Evolutionary conservation across 2,329 filamentous ascomycete species (phyloP).

Genomic region (Nemania sp.): DNA sequence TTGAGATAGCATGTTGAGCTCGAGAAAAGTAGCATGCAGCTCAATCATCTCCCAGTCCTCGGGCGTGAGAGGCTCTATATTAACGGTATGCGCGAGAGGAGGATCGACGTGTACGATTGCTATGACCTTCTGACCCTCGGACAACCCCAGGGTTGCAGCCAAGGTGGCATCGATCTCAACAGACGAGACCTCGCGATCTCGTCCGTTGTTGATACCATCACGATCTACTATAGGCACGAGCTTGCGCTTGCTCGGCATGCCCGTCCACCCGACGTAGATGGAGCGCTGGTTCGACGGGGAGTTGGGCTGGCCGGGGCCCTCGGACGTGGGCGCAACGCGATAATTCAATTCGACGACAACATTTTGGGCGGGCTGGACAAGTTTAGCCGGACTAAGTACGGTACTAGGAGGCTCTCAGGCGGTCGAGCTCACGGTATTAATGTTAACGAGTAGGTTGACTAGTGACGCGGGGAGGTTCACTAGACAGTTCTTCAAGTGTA

Average conservation of each 20-base stretch:
- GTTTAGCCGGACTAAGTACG: constrained; percentile 9
- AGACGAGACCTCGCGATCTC: constrained; percentile 75
- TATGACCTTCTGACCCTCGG: constrained; percentile 79
- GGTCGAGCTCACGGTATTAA: constrained; percentile 74
- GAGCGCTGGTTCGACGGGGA: constrained; percentile 63
- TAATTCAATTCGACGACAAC: constrained; percentile 91
- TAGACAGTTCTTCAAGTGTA: constrained; percentile 90
- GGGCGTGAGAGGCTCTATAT: constrained; percentile 93
- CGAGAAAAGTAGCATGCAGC: constrained; percentile 91
- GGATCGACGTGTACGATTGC: constrained; percentile 82
- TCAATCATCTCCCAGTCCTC: constrained; percentile 99
- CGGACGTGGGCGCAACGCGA: constrained; percentile 55
- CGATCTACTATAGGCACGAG: constrained; percentile 73
- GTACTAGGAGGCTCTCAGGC: background rate
- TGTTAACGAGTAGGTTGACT: constrained; percentile 82
- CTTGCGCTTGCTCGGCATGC: constrained; percentile 91
- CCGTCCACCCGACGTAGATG: constrained; percentile 93
- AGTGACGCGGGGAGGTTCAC: constrained; percentile 88
- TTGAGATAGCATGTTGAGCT: constrained; percentile 90
- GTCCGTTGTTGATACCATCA: constrained; percentile 70
- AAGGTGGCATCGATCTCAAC: constrained; percentile 90
- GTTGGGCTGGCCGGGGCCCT: constrained; percentile 47
- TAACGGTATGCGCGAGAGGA: constrained; percentile 87
- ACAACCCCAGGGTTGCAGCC: constrained; percentile 74
- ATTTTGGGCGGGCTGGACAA: constrained; percentile 81